These are phyloP conservation scores for Cyberlindnera japonica DNA, from an alignment of 805 yeast genomes.

Conservation along the genomic window DNA sequence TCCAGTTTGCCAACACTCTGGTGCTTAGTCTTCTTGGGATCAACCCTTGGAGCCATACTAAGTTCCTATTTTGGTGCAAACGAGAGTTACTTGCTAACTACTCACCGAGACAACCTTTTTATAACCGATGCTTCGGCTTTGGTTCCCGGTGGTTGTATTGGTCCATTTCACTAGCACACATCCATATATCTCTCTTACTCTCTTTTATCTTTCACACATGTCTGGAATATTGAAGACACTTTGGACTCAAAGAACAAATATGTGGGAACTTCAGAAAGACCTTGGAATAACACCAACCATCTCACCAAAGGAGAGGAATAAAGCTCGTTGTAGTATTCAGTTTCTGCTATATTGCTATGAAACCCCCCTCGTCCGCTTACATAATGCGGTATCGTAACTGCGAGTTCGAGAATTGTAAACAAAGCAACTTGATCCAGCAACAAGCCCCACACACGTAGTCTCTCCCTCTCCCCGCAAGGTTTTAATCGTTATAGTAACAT, in stretches of 20 bases:
- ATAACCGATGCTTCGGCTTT: constrained; percentile 21
- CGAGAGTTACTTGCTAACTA: constrained; percentile 65
- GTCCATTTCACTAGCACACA: constrained; percentile 69
- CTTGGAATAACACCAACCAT: too few relatives aligned
- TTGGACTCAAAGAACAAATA: neutral
- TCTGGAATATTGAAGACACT: constrained; percentile 2
- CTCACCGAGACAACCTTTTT: constrained; percentile 58
- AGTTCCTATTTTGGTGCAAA: constrained; percentile 91
- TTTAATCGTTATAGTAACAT: neutral
- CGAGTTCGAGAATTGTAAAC: too few relatives aligned
- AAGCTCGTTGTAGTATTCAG: too few relatives aligned
- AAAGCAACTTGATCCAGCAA: neutral
- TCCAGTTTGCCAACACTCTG: constrained; percentile 89
- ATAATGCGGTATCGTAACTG: too few relatives aligned
- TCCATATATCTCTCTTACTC: too few relatives aligned
- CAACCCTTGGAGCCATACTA: constrained; percentile 42
- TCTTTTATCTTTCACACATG: too few relatives aligned
- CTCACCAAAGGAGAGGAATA: too few relatives aligned
- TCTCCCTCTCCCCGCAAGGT: too few relatives aligned
- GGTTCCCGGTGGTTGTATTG: constrained; percentile 43
- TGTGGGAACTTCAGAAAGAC: neutral
- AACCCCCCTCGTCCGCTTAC: too few relatives aligned
- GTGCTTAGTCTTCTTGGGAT: constrained; percentile 49
- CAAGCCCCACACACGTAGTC: neutral
- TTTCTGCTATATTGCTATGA: too few relatives aligned